Evolutionary conservation across 805 yeast species (phyloP), one percentile per base, ranked within the genome.

Genomic region (Saccharomycopsis fermentans): DNA sequence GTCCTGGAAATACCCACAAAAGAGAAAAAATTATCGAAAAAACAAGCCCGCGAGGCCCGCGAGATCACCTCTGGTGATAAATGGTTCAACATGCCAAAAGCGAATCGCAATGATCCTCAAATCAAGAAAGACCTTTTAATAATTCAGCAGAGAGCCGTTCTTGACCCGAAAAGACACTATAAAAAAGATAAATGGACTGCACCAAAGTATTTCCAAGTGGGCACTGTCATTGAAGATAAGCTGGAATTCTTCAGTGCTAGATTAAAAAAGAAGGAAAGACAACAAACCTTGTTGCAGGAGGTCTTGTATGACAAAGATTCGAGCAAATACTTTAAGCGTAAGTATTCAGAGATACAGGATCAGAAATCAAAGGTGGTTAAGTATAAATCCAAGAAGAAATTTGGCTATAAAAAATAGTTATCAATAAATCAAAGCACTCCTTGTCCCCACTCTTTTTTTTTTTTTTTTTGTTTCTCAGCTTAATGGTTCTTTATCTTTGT

Each of bases 111-210:
- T 64, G 71, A 87, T 61, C 87, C 95, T 9, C 82, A 85, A 1
- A 77, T 79, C 32, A 86, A 86, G 67, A 77, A 96, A 60, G 98
- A 94, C 69, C 69, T 94, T 65, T 75, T 82, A 66, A 73, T 94
- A 16, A 76, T 94, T 60, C 84, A 89, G 67, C 88, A 92, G 74
- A 82, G 99, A 71, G 86, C 87, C 58, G 96, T 90, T 9, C 77
- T 94, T 62, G 98, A 94, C 69, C 98, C 97, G 6, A 94, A 94
- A 73, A 81, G 97, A 65, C 96, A 90, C 72, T 94, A 94, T 73
- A 90, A 88, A 72, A 89, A 88, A 69, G 94, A 86, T 60, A 83
- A 83, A 62, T 86, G 90, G 86, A 78, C 77, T 55, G 77, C 78
- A 6, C 92, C 96, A 52, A 88, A 87, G 66, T 81, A 77, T 63